phyloP scores from a whole-genome alignment of 83 land plant species.

The Diphasiastrum complanatum region DNA sequence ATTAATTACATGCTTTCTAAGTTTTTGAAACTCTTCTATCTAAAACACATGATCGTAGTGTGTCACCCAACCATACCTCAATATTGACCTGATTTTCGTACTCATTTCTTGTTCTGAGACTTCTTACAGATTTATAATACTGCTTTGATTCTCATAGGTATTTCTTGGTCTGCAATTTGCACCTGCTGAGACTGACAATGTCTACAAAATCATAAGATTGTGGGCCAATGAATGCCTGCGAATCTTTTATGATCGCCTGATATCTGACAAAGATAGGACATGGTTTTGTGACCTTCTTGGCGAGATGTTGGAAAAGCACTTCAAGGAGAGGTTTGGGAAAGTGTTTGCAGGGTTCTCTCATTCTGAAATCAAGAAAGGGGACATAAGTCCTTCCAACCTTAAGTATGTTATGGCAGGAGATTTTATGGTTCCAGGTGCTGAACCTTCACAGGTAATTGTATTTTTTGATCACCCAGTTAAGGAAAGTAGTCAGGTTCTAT shows the following conservation, averaged over 20 bases:
- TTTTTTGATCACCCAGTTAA: too few relatives aligned
- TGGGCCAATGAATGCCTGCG: slow-evolving; percentile 33
- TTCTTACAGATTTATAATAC: too few relatives aligned
- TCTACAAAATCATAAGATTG: slow-evolving; percentile 25
- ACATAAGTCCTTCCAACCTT: slow-evolving; percentile 26
- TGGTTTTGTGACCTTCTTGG: slow-evolving; percentile 34
- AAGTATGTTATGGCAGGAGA: slow-evolving; percentile 41
- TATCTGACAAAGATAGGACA: slow-evolving; percentile 23
- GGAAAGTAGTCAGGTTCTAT: neutral
- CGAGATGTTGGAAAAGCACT: slow-evolving; percentile 37
- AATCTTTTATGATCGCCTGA: slow-evolving; percentile 32
- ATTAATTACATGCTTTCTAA: too few relatives aligned
- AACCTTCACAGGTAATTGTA: slow-evolving; percentile 27
- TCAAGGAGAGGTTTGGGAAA: slow-evolving; percentile 39
- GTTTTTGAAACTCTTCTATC: too few relatives aligned
- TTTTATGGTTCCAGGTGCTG: slow-evolving; percentile 44
- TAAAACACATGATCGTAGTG: too few relatives aligned
- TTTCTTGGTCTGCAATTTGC: slow-evolving; percentile 35
- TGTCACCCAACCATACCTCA: too few relatives aligned
- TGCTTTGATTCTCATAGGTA: too few relatives aligned
- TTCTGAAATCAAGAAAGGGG: slow-evolving; percentile 36
- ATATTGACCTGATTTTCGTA: too few relatives aligned
- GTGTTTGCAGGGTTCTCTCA: slow-evolving; percentile 32
- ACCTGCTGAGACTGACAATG: slow-evolving; percentile 24
- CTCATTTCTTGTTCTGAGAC: too few relatives aligned